Evolutionary conservation across 352 stramenopile species (phyloP).

Genomic region (Phytophthora palmivora): DNA sequence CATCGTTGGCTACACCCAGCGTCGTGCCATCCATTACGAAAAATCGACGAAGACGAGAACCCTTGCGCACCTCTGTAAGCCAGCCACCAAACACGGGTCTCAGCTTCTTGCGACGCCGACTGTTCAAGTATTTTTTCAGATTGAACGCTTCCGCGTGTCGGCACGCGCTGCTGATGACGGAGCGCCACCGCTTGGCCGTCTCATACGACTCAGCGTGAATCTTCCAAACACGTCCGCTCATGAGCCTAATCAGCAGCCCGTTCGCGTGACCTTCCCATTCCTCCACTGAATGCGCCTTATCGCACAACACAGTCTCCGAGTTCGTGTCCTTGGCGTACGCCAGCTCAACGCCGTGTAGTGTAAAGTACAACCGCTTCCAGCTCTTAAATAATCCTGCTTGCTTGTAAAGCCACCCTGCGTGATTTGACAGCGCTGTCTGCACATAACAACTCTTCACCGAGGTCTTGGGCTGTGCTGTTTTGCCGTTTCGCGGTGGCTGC

Average conservation of each 20-base stretch:
- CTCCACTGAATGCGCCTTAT: constrained; percentile 64
- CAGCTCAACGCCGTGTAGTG: constrained; percentile 77
- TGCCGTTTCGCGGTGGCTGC: constrained; percentile 62
- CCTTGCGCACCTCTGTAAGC: constrained; percentile 67
- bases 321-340: constrained; percentile 81
- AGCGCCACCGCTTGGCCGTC: constrained; percentile 77
- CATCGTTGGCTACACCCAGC: constrained; percentile 78
- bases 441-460: constrained; percentile 81
- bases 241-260: constrained; percentile 69
- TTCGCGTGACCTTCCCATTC: constrained; percentile 80
- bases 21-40: constrained; percentile 79
- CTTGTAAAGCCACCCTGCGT: constrained; percentile 85
- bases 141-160: constrained; percentile 62
- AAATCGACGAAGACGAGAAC: constrained; percentile 63
- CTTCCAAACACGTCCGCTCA: constrained; percentile 72
- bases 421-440: constrained; percentile 72
- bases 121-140: constrained; percentile 73
- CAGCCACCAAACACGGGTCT: constrained; percentile 79
- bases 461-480: constrained; percentile 41
- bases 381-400: constrained; percentile 80
- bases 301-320: constrained; percentile 59
- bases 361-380: constrained; percentile 87
- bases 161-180: constrained; percentile 59
- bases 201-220: constrained; percentile 82
- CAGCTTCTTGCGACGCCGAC: constrained; percentile 72